Percentiles rank a stretch among this genome's conserved stretches.
Evolutionary conservation across 108 stramenopile genomes (phyloP).

Genomic region (Skeletonema marinoi): DNA sequence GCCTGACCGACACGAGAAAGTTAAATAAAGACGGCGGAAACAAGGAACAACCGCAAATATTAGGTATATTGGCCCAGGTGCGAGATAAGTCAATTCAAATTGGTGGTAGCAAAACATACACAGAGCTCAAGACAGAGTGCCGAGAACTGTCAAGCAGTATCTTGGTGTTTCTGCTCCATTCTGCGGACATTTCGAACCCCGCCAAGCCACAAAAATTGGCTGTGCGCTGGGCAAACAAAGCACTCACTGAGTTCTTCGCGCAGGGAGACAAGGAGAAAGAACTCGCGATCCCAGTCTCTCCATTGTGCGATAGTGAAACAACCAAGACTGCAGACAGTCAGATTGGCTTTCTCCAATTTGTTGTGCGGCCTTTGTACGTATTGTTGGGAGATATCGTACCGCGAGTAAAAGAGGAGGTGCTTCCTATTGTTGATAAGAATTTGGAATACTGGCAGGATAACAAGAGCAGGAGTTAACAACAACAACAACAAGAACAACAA

Average conservation of each 20-base stretch:
- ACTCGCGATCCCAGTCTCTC: constrained; percentile 67
- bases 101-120: background rate
- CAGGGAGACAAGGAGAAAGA: constrained; percentile 79
- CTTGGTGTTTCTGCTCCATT: constrained; percentile 61
- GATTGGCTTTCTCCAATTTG: constrained; percentile 83
- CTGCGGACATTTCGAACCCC: constrained; percentile 82
- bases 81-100: background rate
- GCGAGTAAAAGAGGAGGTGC: constrained; percentile 27
- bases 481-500: background rate
- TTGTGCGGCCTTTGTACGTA: constrained; percentile 69
- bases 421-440: constrained; percentile 50
- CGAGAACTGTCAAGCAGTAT: constrained; percentile 15
- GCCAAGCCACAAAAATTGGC: constrained; percentile 53
- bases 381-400: constrained; percentile 60
- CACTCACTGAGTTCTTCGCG: constrained; percentile 70
- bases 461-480: constrained; percentile 5
- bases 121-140: background rate
- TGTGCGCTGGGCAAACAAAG: constrained; percentile 67
- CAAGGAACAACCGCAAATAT: background rate
- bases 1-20: background rate
- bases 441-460: constrained; percentile 51
- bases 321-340: constrained; percentile 68
- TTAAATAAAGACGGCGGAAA: background rate
- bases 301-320: constrained; percentile 66
- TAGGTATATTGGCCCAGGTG: background rate